Percentiles rank a stretch among this genome's conserved stretches.
Evolutionary conservation across 2,329 filamentous ascomycete species (phyloP).

Genomic region (Penicillium italicum): DNA sequence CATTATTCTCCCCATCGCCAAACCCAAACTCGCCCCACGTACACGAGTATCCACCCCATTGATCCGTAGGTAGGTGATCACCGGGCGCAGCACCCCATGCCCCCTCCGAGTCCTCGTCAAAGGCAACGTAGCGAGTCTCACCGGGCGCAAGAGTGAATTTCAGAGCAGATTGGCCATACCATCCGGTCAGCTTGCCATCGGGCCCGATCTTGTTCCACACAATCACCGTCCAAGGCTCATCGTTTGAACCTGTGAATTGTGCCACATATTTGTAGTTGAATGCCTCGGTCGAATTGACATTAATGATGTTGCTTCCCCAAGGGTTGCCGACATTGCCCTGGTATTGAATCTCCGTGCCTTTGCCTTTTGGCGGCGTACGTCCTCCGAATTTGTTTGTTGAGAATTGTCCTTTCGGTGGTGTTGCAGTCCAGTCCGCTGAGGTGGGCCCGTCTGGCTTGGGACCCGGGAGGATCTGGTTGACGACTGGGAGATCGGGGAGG

Average conservation of each 20-base stretch:
- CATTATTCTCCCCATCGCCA: constrained; percentile 30
- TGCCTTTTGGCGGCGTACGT: constrained; percentile 23
- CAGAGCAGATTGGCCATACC: constrained; percentile 36
- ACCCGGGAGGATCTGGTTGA: constrained; percentile 9
- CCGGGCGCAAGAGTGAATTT: constrained; percentile 31
- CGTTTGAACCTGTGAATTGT: constrained; percentile 31
- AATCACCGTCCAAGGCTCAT: constrained; percentile 32
- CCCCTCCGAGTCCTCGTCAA: constrained; percentile 40
- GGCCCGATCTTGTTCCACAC: constrained; percentile 43
- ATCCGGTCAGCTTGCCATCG: constrained; percentile 34
- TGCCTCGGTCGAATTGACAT: constrained; percentile 30
- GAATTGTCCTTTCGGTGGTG: constrained; percentile 19
- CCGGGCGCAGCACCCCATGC: constrained; percentile 35
- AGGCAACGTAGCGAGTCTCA: constrained; percentile 36
- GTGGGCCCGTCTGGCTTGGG: neutral
- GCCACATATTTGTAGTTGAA: constrained; percentile 38
- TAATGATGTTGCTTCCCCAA: constrained; percentile 42
- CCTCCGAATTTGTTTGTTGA: constrained; percentile 32
- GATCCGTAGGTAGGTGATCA: constrained; percentile 26
- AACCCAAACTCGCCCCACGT: constrained; percentile 43
- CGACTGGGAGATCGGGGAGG: constrained; percentile 9
- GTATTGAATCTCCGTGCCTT: constrained; percentile 27
- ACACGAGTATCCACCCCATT: constrained; percentile 33
- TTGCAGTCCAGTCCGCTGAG: constrained; percentile 22
- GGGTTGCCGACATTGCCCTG: constrained; percentile 38